Conservation (phyloP, 1,284 basidiomycete species). For the Termitomyces sp. region DNA sequence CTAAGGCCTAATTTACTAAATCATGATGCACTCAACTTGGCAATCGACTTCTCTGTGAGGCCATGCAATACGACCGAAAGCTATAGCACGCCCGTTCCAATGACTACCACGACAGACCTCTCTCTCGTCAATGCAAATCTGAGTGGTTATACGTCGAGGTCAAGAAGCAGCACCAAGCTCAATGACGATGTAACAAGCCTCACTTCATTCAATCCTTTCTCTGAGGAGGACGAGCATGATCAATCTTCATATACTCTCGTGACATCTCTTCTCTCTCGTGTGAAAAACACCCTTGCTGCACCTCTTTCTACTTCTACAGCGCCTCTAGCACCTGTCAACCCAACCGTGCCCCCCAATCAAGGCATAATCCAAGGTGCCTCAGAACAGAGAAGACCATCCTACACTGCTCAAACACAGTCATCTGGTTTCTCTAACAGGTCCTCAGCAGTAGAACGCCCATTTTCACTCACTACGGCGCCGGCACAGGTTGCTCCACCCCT, state of each 20-base stretch:
- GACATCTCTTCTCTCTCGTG: slow-evolving; percentile 67
- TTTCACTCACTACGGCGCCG: slow-evolving; percentile 48
- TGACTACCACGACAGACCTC: slow-evolving; percentile 27
- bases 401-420: slow-evolving; percentile 39
- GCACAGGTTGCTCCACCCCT: slow-evolving; percentile 70
- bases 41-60: not conserved
- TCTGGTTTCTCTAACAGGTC: slow-evolving; percentile 45
- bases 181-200: slow-evolving; percentile 65
- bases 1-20: not conserved
- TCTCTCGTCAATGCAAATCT: slow-evolving; percentile 36
- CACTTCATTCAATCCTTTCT: slow-evolving; percentile 81
- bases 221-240: slow-evolving; percentile 81
- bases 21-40: not conserved
- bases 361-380: slow-evolving; percentile 24
- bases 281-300: slow-evolving; percentile 70
- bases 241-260: slow-evolving; percentile 77
- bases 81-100: slow-evolving; percentile 2
- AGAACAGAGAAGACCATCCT: slow-evolving; percentile 56
- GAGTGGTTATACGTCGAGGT: slow-evolving; percentile 46
- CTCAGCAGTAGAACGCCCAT: slow-evolving; percentile 47
- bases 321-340: slow-evolving; percentile 30
- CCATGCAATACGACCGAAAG: not conserved
- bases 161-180: slow-evolving; percentile 57
- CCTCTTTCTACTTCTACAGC: slow-evolving; percentile 54
- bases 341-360: slow-evolving; percentile 27